Evolutionary conservation across 495 filamentous ascomycete species (phyloP).

Genomic region (Penicillium lagena): DNA sequence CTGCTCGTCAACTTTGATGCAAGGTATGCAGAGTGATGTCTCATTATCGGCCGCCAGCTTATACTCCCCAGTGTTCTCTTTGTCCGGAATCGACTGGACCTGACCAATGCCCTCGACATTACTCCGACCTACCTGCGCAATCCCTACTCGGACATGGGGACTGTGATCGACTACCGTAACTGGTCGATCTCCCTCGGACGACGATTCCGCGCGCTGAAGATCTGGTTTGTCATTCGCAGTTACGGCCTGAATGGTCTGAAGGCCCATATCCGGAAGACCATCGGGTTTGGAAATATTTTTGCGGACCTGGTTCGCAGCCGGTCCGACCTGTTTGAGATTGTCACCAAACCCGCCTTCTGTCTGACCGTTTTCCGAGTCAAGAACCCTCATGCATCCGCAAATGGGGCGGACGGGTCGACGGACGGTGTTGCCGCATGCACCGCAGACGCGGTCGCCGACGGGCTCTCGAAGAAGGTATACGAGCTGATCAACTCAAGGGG

Average conservation of each 20-base stretch:
- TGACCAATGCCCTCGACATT: constrained; percentile 75
- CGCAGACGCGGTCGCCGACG: constrained; percentile 50
- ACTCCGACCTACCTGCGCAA: constrained; percentile 81
- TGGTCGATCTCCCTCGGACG: constrained; percentile 96
- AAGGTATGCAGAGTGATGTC: constrained; percentile 25
- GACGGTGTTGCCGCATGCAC: constrained; percentile 20
- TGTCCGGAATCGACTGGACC: constrained; percentile 64
- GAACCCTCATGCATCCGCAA: constrained; percentile 13
- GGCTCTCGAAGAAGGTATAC: constrained; percentile 69
- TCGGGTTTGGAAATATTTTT: constrained; percentile 67
- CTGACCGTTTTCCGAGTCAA: constrained; percentile 68
- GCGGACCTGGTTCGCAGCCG: constrained; percentile 49
- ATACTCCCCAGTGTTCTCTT: constrained; percentile 55
- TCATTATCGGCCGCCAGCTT: background rate
- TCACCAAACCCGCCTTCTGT: constrained; percentile 70
- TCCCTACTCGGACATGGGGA: constrained; percentile 67
- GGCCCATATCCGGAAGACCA: constrained; percentile 59
- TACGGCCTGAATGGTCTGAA: constrained; percentile 80
- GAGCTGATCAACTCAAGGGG: constrained; percentile 69
- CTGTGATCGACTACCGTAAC: constrained; percentile 95
- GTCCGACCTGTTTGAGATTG: constrained; percentile 69
- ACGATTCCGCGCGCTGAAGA: constrained; percentile 86
- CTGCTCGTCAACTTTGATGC: constrained; percentile 93
- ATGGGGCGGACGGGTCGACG: constrained; percentile 12
- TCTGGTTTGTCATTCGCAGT: constrained; percentile 91